phyloP scores from a whole-genome alignment of 352 stramenopile genomes.

The Phytophthora fragariae region DNA sequence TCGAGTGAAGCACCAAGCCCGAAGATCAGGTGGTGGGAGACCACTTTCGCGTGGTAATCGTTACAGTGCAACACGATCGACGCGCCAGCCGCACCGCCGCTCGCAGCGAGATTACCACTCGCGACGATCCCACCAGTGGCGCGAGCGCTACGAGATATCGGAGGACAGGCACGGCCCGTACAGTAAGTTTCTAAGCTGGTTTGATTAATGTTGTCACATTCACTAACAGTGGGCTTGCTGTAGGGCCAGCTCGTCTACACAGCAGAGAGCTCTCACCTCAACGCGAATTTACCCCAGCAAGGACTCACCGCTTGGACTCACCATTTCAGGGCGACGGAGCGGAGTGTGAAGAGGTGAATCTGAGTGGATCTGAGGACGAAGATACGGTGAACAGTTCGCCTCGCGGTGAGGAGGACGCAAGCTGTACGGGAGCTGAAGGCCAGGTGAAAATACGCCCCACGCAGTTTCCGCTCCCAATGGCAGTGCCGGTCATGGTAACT shows the following conservation, averaged over 20 bases:
- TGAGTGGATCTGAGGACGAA: slow-evolving; percentile 12
- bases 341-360: slow-evolving; percentile 7
- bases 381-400: background rate
- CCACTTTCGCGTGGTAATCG: no score
- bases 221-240: background rate
- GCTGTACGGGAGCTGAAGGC: background rate
- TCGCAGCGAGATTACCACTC: background rate
- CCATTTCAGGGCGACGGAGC: background rate
- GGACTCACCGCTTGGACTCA: background rate
- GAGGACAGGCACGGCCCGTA: background rate
- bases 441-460: background rate
- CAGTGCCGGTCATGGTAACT: slow-evolving; percentile 5
- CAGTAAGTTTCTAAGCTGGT: background rate
- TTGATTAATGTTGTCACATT: background rate
- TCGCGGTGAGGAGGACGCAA: background rate
- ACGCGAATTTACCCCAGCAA: background rate
- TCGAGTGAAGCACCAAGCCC: slow-evolving; percentile 24
- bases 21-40: background rate
- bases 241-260: background rate
- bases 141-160: background rate
- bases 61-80: background rate
- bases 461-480: slow-evolving; percentile 16
- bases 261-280: background rate
- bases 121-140: background rate
- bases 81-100: background rate